Conservation (phyloP, 106 monocot genomes). For the Chionographis japonica region DNA sequence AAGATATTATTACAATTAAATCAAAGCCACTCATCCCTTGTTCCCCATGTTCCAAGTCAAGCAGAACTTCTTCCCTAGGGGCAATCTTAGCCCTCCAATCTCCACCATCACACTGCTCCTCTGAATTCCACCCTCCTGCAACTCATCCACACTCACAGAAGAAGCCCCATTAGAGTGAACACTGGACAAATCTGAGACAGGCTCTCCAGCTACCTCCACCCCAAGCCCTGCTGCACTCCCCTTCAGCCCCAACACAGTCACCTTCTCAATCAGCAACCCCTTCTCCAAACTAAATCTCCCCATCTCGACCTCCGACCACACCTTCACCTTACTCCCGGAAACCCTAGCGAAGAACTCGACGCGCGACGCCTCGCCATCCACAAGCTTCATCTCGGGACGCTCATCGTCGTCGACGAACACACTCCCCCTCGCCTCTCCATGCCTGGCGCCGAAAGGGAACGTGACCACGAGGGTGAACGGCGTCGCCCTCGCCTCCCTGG, state of each 20-base stretch:
- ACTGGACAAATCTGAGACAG: slow-evolving; percentile 13
- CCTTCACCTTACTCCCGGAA: slow-evolving; percentile 35
- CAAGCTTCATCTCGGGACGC: slow-evolving; percentile 75
- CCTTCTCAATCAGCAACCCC: slow-evolving; percentile 63
- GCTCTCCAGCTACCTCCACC: slow-evolving; percentile 56
- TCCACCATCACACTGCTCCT: slow-evolving; percentile 57
- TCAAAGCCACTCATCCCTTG: slow-evolving; percentile 9
- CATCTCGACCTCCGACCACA: slow-evolving; percentile 68
- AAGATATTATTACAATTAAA: no score
- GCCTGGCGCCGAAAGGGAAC: slow-evolving; percentile 41
- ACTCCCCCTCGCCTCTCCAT: slow-evolving; percentile 54
- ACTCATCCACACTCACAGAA: slow-evolving; percentile 11
- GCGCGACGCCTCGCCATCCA: slow-evolving; percentile 58
- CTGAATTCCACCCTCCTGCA: slow-evolving; percentile 35
- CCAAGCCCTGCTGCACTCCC: slow-evolving; percentile 29
- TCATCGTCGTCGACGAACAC: slow-evolving; percentile 88
- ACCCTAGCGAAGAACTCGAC: slow-evolving; percentile 61
- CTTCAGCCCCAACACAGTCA: slow-evolving; percentile 62
- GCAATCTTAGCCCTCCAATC: slow-evolving; percentile 56
- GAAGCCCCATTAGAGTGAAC: slow-evolving; percentile 22
- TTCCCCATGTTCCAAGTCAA: slow-evolving; percentile 71
- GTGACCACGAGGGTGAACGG: slow-evolving; percentile 82
- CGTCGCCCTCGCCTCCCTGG: slow-evolving; percentile 62
- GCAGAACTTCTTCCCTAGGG: slow-evolving; percentile 83
- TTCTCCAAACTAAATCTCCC: slow-evolving; percentile 55